Evolutionary conservation across 345 rosid species (phyloP).

Genomic region (Hibiscus mutabilis): DNA sequence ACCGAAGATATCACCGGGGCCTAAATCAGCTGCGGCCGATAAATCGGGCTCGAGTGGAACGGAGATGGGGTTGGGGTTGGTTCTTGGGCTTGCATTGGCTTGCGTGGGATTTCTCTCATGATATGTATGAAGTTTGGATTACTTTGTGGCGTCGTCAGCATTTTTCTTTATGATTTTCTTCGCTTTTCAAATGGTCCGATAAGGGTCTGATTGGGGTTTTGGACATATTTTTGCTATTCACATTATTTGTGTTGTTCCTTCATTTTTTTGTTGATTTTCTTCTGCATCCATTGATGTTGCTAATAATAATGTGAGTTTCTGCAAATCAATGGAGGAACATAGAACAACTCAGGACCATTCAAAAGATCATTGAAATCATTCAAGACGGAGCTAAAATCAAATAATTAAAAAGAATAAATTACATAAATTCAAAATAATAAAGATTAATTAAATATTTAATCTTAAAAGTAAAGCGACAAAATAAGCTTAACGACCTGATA

Average conservation of each 20-base stretch:
- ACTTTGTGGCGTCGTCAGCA: too few relatives aligned
- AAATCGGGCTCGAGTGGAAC: constrained; percentile 25
- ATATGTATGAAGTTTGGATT: not conserved
- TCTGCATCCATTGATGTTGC: not conserved
- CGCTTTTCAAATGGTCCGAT: not conserved
- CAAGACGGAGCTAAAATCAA: too few relatives aligned
- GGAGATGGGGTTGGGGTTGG: constrained; percentile 35
- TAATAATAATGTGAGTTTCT: not conserved
- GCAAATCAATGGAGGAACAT: not conserved
- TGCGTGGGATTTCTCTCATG: constrained; percentile 46
- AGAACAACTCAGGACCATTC: too few relatives aligned
- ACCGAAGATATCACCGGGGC: constrained; percentile 17
- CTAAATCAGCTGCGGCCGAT: constrained; percentile 15
- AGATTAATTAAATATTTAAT: too few relatives aligned
- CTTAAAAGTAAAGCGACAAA: too few relatives aligned
- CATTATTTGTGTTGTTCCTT: not conserved
- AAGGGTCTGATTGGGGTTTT: not conserved
- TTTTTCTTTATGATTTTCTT: not conserved
- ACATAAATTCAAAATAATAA: not conserved
- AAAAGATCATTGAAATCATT: too few relatives aligned
- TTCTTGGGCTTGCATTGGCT: constrained; percentile 37
- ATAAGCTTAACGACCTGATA: too few relatives aligned
- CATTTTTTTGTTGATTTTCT: not conserved
- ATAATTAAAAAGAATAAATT: too few relatives aligned
- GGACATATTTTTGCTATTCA: not conserved